A percentile compares a stretch with the other conserved stretches of the same genome.
Conservation (phyloP, 139 green algal genomes). For the Auxenochlorella pyrenoidosa region DNA sequence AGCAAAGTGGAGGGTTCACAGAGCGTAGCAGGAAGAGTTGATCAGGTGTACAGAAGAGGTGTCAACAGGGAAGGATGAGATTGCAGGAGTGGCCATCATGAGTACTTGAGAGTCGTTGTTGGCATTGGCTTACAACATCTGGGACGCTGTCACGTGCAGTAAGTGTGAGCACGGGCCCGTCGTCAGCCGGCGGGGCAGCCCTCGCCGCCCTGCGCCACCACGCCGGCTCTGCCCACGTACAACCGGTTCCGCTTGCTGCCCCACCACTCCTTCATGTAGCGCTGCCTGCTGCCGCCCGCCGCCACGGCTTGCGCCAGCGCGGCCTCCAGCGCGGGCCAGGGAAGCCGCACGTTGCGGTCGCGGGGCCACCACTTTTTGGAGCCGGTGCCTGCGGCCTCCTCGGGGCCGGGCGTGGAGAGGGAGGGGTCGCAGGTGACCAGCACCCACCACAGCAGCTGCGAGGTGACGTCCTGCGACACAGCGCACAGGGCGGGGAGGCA, state of each 20-base stretch:
- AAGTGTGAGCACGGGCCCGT: no score
- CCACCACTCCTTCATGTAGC: not conserved
- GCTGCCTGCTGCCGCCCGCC: not conserved
- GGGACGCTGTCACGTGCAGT: no score
- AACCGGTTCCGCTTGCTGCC: not conserved
- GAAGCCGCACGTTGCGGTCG: constrained; percentile 16
- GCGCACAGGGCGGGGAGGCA: no score
- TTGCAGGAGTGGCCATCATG: no score
- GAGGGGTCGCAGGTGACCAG: constrained; percentile 7
- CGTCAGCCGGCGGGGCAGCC: no score
- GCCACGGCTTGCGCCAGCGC: not conserved
- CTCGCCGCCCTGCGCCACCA: not conserved
- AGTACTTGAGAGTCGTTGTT: no score
- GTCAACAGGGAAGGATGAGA: no score
- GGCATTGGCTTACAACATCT: no score
- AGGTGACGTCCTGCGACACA: not conserved
- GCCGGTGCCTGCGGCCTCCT: not conserved
- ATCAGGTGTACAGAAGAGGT: no score
- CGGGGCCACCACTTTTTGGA: not conserved
- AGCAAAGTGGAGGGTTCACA: no score
- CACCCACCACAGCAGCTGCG: constrained; percentile 25
- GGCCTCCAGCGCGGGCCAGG: not conserved
- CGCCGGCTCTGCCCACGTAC: not conserved
- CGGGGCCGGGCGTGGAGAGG: not conserved
- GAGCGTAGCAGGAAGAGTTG: no score